Evolutionary conservation across 2,329 filamentous ascomycete genomes (phyloP).

Genomic region (Ascochyta clinopodiicola): DNA sequence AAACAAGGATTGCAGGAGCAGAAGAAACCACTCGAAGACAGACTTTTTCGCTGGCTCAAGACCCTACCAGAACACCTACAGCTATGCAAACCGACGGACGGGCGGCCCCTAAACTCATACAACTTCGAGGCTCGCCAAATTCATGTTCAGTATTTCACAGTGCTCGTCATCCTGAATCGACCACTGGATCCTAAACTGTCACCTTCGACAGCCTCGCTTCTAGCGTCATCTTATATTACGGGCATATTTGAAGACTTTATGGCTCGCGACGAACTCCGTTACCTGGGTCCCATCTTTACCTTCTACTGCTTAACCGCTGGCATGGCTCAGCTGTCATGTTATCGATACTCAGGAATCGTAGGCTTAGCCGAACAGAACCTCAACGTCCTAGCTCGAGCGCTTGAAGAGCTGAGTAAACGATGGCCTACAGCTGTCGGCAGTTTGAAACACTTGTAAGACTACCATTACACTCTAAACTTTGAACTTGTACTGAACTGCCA

Average conservation of each 20-base stretch:
- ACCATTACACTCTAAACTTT: too few species aligned
- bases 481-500: neutral
- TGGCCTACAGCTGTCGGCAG: conserved; percentile 43
- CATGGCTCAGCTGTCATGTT: conserved; percentile 49
- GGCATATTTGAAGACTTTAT: conserved; percentile 55
- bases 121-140: conserved; percentile 49
- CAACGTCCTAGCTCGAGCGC: conserved; percentile 32
- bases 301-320: conserved; percentile 52
- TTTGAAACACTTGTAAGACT: conserved; percentile 34
- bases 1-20: conserved; percentile 43
- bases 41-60: conserved; percentile 51
- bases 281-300: conserved; percentile 50
- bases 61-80: conserved; percentile 42
- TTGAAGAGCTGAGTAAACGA: conserved; percentile 40
- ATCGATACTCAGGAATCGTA: conserved; percentile 43
- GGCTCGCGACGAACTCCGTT: conserved; percentile 50
- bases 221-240: conserved; percentile 52
- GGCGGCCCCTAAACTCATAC: conserved; percentile 34
- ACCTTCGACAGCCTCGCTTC: conserved; percentile 47
- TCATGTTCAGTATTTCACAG: conserved; percentile 49
- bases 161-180: conserved; percentile 50
- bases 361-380: conserved; percentile 39
- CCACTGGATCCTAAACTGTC: conserved; percentile 37
- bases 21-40: conserved; percentile 45
- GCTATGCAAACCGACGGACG: conserved; percentile 31